These are phyloP conservation scores for Carallia pectinifolia DNA, from an alignment of 345 rosid species.

Conservation along the genomic window DNA sequence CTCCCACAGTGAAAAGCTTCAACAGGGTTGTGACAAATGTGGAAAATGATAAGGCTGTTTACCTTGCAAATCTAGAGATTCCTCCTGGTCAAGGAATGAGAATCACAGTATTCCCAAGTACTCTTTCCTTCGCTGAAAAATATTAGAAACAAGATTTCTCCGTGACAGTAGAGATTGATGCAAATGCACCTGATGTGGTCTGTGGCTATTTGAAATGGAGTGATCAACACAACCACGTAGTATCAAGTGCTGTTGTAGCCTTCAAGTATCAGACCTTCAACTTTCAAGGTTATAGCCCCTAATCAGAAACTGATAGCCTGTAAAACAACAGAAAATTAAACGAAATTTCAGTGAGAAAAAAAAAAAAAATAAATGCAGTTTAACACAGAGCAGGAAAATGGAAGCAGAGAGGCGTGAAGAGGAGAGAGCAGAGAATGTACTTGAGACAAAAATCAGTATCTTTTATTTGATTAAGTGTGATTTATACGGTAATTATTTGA, in stretches of 20 bases:
- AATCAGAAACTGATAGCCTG: no score
- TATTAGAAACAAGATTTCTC: constrained; percentile 9
- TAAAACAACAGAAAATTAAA: no score
- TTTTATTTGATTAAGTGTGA: no score
- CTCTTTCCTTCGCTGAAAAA: background rate
- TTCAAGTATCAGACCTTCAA: constrained; percentile 11
- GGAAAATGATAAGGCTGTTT: constrained; percentile 29
- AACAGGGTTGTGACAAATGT: constrained; percentile 30
- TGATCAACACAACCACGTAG: constrained; percentile 34
- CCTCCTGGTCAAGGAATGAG: constrained; percentile 6
- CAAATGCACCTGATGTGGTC: constrained; percentile 10
- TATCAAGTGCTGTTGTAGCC: constrained; percentile 41
- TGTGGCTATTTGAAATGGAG: constrained; percentile 38
- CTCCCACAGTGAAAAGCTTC: constrained; percentile 17
- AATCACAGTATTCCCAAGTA: constrained; percentile 4
- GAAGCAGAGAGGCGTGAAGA: no score
- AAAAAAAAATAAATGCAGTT: no score
- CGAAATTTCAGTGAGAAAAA: no score
- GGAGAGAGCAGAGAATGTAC: no score
- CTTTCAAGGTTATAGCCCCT: background rate
- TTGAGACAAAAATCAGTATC: no score
- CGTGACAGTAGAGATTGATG: constrained; percentile 8
- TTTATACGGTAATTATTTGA: no score
- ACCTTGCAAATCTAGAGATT: constrained; percentile 7
- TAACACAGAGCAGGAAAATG: no score